phyloP scores from a whole-genome alignment of 1,284 basidiomycete genomes.

The Leccinum solheimii region DNA sequence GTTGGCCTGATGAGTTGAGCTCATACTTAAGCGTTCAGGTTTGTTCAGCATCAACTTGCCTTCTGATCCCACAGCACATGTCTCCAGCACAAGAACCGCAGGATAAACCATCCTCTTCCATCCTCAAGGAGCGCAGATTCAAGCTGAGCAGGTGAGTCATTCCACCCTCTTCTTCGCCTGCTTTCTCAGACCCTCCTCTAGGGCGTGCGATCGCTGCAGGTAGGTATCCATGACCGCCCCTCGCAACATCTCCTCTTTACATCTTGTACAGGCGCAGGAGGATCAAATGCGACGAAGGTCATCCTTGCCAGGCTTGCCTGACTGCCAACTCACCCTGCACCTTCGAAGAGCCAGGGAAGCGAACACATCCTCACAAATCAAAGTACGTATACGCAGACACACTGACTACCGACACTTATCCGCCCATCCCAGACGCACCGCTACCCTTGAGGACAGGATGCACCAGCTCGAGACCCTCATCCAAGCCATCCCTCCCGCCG shows the following conservation, averaged over 20 bases:
- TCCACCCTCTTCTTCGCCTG: not conserved
- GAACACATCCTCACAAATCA: conserved; percentile 80
- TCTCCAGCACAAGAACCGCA: conserved; percentile 46
- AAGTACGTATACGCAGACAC: conserved; percentile 50
- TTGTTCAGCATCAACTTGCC: conserved; percentile 5
- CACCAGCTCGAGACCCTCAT: conserved; percentile 80
- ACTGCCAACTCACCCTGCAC: conserved; percentile 77
- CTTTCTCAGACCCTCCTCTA: conserved; percentile 31
- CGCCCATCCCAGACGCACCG: conserved; percentile 53
- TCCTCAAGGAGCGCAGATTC: conserved; percentile 77
- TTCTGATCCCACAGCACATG: conserved; percentile 30
- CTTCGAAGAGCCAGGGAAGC: conserved; percentile 81
- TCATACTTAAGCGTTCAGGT: conserved; percentile 30
- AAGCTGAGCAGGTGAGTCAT: conserved; percentile 73
- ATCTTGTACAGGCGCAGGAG: conserved; percentile 59
- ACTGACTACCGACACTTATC: conserved; percentile 7
- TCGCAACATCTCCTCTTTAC: not conserved
- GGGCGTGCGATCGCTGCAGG: conserved; percentile 85
- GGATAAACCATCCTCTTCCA: conserved; percentile 42
- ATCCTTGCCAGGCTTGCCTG: conserved; percentile 80
- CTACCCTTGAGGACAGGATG: conserved; percentile 81
- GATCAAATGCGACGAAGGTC: conserved; percentile 83
- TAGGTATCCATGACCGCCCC: conserved; percentile 40
- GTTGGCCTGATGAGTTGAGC: conserved; percentile 13
- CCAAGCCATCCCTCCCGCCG: conserved; percentile 75